These are phyloP conservation scores for Plantago coronopus DNA, from an alignment of 305 asterid genomes.

Conservation along the genomic window DNA sequence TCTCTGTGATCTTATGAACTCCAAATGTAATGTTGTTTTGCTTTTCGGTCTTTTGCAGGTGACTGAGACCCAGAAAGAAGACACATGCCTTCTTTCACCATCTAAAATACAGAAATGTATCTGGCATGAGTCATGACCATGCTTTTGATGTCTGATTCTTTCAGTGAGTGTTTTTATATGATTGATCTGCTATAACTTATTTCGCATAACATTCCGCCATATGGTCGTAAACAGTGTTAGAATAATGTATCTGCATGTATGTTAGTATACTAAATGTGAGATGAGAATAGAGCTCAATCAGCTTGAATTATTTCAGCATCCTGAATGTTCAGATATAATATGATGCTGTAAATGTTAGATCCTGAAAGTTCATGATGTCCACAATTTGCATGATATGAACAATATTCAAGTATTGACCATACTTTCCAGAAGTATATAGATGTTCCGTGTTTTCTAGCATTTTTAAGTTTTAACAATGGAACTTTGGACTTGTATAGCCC, in stretches of 20 bases:
- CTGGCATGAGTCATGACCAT: background rate
- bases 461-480: no score
- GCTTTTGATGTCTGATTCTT: slow-evolving; percentile 4
- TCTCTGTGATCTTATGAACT: background rate
- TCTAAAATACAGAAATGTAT: background rate
- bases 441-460: no score
- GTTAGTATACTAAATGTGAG: background rate
- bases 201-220: background rate
- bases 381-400: no score
- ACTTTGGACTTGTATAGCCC: no score
- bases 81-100: background rate
- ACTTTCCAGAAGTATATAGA: no score
- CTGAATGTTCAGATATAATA: no score
- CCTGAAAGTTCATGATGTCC: no score
- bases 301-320: no score
- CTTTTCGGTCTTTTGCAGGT: slow-evolving; percentile 7
- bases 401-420: no score
- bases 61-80: background rate
- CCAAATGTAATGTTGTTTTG: background rate
- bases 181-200: background rate
- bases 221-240: no score
- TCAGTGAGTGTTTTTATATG: background rate
- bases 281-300: background rate
- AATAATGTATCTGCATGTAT: background rate
- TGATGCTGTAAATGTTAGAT: no score